A percentile compares a stretch with the other conserved stretches of the same genome.
Evolutionary conservation across 1,284 basidiomycete species (phyloP).

Genomic region (Baeospora myosura): DNA sequence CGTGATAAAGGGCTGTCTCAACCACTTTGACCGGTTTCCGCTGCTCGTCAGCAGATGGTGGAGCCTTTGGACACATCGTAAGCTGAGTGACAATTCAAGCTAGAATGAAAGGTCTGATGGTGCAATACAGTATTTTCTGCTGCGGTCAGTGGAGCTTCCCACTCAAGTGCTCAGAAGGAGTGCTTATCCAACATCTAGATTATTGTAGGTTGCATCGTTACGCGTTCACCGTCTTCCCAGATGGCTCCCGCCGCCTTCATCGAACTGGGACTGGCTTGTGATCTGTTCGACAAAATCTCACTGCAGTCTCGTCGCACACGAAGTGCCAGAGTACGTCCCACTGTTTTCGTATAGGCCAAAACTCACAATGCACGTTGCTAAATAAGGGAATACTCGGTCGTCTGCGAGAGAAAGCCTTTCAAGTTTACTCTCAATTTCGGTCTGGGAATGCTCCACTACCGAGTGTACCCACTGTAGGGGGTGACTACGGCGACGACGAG

Average conservation of each 20-base stretch:
- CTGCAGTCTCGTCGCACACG: constrained; percentile 39
- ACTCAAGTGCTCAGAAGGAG: background rate
- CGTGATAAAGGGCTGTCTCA: constrained; percentile 43
- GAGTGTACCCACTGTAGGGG: constrained; percentile 29
- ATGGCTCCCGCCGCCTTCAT: constrained; percentile 52
- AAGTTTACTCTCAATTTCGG: constrained; percentile 36
- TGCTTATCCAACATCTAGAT: constrained; percentile 27
- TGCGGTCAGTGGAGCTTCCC: constrained; percentile 31
- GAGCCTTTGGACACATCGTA: constrained; percentile 46
- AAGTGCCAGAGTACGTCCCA: constrained; percentile 37
- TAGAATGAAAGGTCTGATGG: no score
- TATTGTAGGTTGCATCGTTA: constrained; percentile 50
- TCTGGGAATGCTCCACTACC: constrained; percentile 28
- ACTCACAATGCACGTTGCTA: background rate
- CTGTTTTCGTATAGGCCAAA: background rate
- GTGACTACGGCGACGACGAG: constrained; percentile 51
- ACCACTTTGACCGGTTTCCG: constrained; percentile 46
- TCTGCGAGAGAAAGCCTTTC: constrained; percentile 42
- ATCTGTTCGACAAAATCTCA: constrained; percentile 46
- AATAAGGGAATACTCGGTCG: constrained; percentile 39
- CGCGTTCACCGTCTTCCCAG: constrained; percentile 47
- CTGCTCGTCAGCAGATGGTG: constrained; percentile 47
- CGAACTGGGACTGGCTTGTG: constrained; percentile 47
- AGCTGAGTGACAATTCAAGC: no score
- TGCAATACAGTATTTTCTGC: constrained; percentile 38